These are phyloP conservation scores for Strobilomyces dryophilus DNA, from an alignment of 768 basidiomycete genomes.

Conservation along the genomic window DNA sequence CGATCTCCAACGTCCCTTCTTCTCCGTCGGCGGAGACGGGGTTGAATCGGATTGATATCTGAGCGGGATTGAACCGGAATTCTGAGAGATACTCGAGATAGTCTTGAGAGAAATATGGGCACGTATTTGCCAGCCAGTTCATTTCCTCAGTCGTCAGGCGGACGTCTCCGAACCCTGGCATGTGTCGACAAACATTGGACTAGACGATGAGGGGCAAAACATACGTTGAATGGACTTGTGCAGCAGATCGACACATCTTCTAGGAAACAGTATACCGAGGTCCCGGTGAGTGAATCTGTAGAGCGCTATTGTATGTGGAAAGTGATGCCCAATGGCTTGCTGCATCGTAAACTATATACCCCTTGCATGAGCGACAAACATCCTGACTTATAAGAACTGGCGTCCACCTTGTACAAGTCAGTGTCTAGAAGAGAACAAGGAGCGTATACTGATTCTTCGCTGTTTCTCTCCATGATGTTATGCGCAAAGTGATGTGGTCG, in stretches of 20 bases:
- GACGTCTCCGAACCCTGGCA: constrained; percentile 65
- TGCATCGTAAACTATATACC: constrained; percentile 84
- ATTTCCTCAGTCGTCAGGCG: constrained; percentile 57
- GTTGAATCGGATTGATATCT: constrained; percentile 57
- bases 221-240: constrained; percentile 54
- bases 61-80: constrained; percentile 68
- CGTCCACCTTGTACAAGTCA: constrained; percentile 83
- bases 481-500: neutral
- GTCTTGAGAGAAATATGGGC: constrained; percentile 64
- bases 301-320: constrained; percentile 62
- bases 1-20: constrained; percentile 67
- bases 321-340: constrained; percentile 78
- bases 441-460: constrained; percentile 11
- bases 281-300: constrained; percentile 84
- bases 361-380: neutral
- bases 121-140: constrained; percentile 59
- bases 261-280: constrained; percentile 58
- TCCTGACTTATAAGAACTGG: neutral
- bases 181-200: constrained; percentile 24
- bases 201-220: constrained; percentile 32
- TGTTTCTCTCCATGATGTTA: constrained; percentile 10
- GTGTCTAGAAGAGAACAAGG: constrained; percentile 76
- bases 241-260: constrained; percentile 22
- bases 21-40: constrained; percentile 49
- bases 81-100: constrained; percentile 76